Evolutionary conservation across 345 rosid genomes (phyloP).

Genomic region (Syzygium grande): DNA sequence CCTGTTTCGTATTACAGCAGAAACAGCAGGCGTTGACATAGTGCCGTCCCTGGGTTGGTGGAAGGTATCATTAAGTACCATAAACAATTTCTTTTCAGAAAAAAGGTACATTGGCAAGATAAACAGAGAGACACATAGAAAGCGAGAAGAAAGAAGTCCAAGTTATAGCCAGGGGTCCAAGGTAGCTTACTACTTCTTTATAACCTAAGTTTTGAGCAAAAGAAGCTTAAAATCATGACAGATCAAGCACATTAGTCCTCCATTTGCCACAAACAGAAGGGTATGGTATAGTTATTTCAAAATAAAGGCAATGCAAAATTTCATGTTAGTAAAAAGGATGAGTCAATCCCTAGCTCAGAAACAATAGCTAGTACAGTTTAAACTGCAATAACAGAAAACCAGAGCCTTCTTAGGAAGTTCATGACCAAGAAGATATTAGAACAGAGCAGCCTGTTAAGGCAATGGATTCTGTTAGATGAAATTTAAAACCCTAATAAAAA

Average conservation of each 20-base stretch:
- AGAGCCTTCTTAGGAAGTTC: neutral
- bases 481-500: neutral
- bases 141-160: neutral
- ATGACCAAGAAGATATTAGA: neutral
- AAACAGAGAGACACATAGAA: neutral
- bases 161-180: neutral
- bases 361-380: neutral
- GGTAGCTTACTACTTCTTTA: neutral
- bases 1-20: slow-evolving; percentile 79
- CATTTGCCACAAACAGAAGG: neutral
- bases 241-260: neutral
- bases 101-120: neutral
- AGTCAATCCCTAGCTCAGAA: neutral
- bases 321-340: neutral
- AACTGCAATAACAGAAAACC: neutral
- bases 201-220: neutral
- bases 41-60: slow-evolving; percentile 61
- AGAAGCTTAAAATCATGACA: neutral
- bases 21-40: slow-evolving; percentile 88
- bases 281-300: neutral
- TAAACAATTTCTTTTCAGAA: neutral
- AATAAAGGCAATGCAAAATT: neutral
- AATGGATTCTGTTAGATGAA: neutral
- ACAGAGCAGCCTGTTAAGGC: neutral
- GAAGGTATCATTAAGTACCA: slow-evolving; percentile 4